Evolutionary conservation across 176 grass and related monocot genomes (phyloP).

Genomic region (Puya raimondii): DNA sequence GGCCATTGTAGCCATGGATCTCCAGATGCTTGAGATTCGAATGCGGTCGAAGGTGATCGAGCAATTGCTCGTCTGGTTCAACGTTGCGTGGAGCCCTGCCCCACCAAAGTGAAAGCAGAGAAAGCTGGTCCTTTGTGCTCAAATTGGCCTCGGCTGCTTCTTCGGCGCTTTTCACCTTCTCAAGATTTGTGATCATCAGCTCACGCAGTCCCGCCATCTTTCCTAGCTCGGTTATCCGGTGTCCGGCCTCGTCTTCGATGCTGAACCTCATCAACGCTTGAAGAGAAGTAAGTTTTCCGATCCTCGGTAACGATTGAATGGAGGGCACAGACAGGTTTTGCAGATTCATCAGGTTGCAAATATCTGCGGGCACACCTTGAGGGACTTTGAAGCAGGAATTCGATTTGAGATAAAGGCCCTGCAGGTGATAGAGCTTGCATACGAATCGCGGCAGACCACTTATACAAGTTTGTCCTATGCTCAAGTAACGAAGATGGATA

Average conservation of each 20-base stretch:
- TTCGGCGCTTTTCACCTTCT: constrained; percentile 8
- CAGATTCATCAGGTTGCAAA: constrained; percentile 12
- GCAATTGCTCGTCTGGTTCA: constrained; percentile 12
- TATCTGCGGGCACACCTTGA: background rate
- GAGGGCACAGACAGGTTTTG: constrained; percentile 1
- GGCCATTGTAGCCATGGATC: constrained; percentile 42
- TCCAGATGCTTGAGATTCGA: constrained; percentile 9
- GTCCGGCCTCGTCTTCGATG: constrained; percentile 4
- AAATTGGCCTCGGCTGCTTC: constrained; percentile 27
- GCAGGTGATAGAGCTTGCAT: constrained; percentile 26
- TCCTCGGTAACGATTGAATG: background rate
- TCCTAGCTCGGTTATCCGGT: constrained; percentile 28
- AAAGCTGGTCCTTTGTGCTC: constrained; percentile 21
- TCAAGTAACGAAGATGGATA: constrained; percentile 34
- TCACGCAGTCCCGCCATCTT: constrained; percentile 16
- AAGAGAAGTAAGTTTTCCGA: constrained; percentile 13
- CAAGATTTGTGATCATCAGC: constrained; percentile 28
- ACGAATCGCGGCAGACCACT: constrained; percentile 15
- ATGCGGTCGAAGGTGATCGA: constrained; percentile 29
- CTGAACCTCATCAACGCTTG: constrained; percentile 14
- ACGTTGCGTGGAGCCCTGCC: background rate
- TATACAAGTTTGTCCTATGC: background rate
- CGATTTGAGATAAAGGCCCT: constrained; percentile 7
- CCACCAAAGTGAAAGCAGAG: constrained; percentile 20
- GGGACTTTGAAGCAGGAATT: background rate